phyloP scores from a whole-genome alignment of 2,329 filamentous ascomycete genomes.

The Cercospora zeae-maydis region DNA sequence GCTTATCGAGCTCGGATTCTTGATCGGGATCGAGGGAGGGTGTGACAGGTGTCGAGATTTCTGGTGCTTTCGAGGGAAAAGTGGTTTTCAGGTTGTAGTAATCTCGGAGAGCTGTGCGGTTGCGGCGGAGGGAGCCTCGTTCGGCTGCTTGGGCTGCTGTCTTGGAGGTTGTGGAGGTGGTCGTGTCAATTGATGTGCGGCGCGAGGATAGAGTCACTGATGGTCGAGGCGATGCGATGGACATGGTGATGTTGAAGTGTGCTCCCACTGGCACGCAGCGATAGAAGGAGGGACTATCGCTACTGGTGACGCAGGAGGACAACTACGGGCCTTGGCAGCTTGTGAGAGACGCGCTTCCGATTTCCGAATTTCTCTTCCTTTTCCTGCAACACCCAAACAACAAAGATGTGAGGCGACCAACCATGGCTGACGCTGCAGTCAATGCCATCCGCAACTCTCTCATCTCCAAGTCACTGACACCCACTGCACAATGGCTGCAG shows the following conservation, averaged over 20 bases:
- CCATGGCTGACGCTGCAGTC: conserved; percentile 13
- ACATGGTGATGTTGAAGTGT: conserved; percentile 43
- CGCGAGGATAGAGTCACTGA: conserved; percentile 65
- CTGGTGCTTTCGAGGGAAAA: not conserved
- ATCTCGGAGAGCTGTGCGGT: conserved; percentile 83
- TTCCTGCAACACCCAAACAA: not conserved
- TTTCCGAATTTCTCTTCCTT: conserved; percentile 7
- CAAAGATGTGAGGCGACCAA: conserved; percentile 16
- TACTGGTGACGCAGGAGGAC: not conserved
- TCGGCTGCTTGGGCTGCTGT: conserved; percentile 29
- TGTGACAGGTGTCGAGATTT: conserved; percentile 27
- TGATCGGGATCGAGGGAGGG: conserved; percentile 54
- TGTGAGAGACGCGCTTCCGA: not conserved
- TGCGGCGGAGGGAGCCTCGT: conserved; percentile 56
- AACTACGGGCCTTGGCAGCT: not conserved
- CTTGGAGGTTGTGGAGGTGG: conserved; percentile 40
- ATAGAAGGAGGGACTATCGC: not conserved
- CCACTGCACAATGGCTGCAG: conserved; percentile 60
- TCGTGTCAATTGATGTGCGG: conserved; percentile 61
- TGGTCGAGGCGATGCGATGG: conserved; percentile 57
- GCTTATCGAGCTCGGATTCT: conserved; percentile 67
- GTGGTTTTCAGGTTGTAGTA: conserved; percentile 78
- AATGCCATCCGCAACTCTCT: conserved; percentile 18
- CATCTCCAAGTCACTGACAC: conserved; percentile 45
- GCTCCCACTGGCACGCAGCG: not conserved